Evolutionary conservation across 768 basidiomycete genomes (phyloP).

Genomic region (Macrolepiota fuliginosa): DNA sequence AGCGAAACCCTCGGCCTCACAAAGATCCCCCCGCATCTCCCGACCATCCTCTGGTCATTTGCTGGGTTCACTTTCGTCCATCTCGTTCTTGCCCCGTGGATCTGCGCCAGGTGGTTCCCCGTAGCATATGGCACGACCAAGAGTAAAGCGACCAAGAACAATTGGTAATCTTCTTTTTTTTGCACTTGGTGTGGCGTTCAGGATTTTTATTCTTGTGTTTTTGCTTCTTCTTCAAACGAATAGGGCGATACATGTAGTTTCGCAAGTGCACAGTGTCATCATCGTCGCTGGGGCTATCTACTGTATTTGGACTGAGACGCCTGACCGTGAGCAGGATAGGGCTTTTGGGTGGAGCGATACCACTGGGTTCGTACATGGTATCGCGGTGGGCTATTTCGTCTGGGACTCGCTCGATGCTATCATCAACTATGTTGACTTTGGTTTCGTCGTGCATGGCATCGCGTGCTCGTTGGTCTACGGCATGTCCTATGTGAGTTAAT

Average conservation of each 20-base stretch:
- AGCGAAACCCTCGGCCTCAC: conserved; percentile 44
- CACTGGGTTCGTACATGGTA: conserved; percentile 57
- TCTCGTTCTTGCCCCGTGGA: conserved; percentile 51
- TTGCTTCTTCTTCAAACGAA: conserved; percentile 16
- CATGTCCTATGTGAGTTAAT: conserved; percentile 61
- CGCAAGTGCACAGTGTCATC: conserved; percentile 69
- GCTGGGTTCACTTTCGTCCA: conserved; percentile 59
- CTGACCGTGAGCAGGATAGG: conserved; percentile 53
- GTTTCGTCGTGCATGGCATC: conserved; percentile 78
- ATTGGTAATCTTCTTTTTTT: conserved; percentile 45
- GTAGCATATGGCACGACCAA: conserved; percentile 44
- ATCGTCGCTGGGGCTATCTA: conserved; percentile 63
- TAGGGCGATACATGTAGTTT: conserved; percentile 71
- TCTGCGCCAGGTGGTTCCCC: conserved; percentile 47
- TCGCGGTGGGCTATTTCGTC: conserved; percentile 77
- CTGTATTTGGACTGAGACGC: conserved; percentile 38
- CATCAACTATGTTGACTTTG: conserved; percentile 64
- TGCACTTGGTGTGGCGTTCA: neutral
- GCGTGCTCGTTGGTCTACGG: conserved; percentile 65
- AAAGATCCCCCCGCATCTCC: conserved; percentile 53
- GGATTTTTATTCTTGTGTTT: neutral
- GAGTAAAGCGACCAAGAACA: conserved; percentile 46
- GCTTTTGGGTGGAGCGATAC: conserved; percentile 73
- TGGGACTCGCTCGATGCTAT: conserved; percentile 81
- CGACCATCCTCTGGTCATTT: conserved; percentile 52